Evolutionary conservation across 768 basidiomycete species (phyloP).

Genomic region (Pleurotus pulmonarius): DNA sequence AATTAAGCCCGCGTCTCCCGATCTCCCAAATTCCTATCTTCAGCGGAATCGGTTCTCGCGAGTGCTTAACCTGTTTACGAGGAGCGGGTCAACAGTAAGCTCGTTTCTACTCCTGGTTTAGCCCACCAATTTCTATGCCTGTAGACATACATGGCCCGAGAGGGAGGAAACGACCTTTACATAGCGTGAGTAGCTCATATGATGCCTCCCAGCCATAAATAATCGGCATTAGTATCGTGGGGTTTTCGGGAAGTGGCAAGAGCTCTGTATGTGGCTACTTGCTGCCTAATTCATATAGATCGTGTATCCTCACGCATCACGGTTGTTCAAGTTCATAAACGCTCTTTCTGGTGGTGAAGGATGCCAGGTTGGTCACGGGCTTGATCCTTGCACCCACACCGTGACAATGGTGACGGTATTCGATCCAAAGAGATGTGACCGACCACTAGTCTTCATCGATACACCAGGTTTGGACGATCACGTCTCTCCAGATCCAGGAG

Average conservation of each 20-base stretch:
- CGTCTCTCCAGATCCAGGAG: neutral
- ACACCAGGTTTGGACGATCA: constrained; percentile 10
- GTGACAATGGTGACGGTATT: neutral
- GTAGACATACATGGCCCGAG: neutral
- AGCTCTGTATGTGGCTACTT: neutral
- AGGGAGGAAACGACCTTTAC: neutral
- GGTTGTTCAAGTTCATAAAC: constrained; percentile 1
- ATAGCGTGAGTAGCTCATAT: neutral
- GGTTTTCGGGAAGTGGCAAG: constrained; percentile 3
- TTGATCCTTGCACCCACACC: neutral
- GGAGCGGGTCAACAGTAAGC: neutral
- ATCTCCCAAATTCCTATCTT: too few relatives aligned
- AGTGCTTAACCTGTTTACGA: neutral
- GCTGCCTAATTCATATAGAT: neutral
- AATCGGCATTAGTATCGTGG: neutral
- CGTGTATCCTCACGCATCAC: too few relatives aligned
- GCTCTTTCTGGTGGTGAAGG: neutral
- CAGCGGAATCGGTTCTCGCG: neutral
- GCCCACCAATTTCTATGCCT: neutral
- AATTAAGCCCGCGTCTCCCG: constrained; percentile 12
- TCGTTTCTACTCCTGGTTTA: neutral
- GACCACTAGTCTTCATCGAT: constrained; percentile 5
- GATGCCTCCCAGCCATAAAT: neutral
- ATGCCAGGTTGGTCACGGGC: neutral
- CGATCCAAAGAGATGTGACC: neutral